Base-by-base conservation (phyloP, 2,329 filamentous ascomycete species). In the Colletotrichum agaves region DNA sequence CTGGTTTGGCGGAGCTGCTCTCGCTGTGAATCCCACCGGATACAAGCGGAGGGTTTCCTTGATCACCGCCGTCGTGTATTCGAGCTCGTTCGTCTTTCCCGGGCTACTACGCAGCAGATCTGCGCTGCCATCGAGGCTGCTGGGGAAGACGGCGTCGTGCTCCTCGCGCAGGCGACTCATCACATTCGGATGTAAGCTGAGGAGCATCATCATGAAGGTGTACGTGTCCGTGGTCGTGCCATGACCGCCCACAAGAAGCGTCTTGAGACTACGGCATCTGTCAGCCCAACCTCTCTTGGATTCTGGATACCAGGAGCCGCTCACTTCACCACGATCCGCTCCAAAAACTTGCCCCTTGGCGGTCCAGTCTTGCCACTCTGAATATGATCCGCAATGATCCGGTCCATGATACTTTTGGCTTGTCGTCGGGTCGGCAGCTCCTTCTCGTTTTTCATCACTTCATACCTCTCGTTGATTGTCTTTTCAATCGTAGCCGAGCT, bases 1-100 rank as follows among this genome's bases (percentile, higher is more conserved):
- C 67, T 77, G 73, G 15, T 75, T 75, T 5, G 57, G 43, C 7
- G 61, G 56, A 13, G 75, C 77, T 10, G 57, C 44, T 19, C 83
- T 78, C 15, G 81, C 76, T 2, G 80, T 80, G 43, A 78, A 79
- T 76, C 64, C 84, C 1, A 85, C 80, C 0, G 85, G 84, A 68
- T 81, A 86, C 23, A 88, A 70, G 2, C 85, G 80, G 1, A 88
- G 77, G 0, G 80, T 78, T 73, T 89, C 87, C 64, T 87, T 85
- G 67, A 87, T 80, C 15, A 87, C 80, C 17, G 84, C 85, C 7
- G 76, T 78, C 5, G 84, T 86, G 70, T 86, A 88, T 1, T 78
- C 78, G 10, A 88, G 77, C n/a, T 80, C 75, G 69, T 84, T 84
- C 56, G 88, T 76, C 10, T 82, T 77, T 44, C 78, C 73, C 0